Evolutionary conservation across 495 filamentous ascomycete genomes (phyloP), one percentile per base, ranked within the genome.

Genomic region (Aspergillus sclerotiicarbonarius): DNA sequence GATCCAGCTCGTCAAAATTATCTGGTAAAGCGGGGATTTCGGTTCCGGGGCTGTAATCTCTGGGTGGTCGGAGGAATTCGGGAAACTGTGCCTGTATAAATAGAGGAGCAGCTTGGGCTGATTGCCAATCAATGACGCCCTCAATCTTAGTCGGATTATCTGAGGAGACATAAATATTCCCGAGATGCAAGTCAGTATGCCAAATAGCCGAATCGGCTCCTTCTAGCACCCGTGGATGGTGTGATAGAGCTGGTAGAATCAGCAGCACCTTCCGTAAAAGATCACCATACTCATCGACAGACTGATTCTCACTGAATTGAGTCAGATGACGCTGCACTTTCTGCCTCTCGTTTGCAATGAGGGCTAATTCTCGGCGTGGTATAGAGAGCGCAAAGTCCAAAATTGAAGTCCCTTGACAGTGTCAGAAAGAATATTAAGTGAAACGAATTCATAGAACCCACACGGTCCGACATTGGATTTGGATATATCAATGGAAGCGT

Each of bases 81-180:
- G 70, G 63, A 37, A 59, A 66, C 16, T 31, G 59, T 30, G 63
- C 59, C 39, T 71, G 68, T 33, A 66, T 25, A 30, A 67, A 65
- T 15, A 65, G 37, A 56, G 68, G 66, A 30, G 52, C 20, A 29
- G 48, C 33, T 8, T 63, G 57, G 30, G 52, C 15, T 25, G 61
- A 67, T 37, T 69, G 62, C 66, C 63, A 71, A 56, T 68, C 65
- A 44, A 69, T 68, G 9, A 68, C 61, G 8, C 63, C 58, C 32
- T 57, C 50, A 54, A 69, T 62, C 1, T 12, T 58, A 43, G 54
- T 61, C 21, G 61, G 59, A 8, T 63, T 56, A 20, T 61, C 51
- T 3, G 54, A 32, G 33, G 61, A 63, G 21, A 69, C 66, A 43
- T 63, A 67, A 41, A 67, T 68, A 61, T 67, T 64, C 8, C 61